phyloP scores from a whole-genome alignment of 1,284 basidiomycete genomes.

The Cryptococcus sp. region DNA sequence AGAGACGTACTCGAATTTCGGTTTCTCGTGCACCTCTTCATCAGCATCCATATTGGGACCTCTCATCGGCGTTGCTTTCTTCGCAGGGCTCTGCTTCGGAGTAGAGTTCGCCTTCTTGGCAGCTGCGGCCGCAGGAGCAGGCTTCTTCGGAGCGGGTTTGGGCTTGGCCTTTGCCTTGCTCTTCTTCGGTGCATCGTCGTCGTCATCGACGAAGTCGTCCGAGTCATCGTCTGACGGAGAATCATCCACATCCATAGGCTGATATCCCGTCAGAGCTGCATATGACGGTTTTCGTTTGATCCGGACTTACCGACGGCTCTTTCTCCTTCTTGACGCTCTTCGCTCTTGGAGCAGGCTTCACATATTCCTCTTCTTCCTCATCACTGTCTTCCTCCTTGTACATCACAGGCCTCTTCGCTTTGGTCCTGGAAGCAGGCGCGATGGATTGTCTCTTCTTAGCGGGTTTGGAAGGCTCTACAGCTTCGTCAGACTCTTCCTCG shows the following conservation, averaged over 20 bases:
- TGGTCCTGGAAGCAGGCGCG: slow-evolving; percentile 14
- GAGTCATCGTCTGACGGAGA: slow-evolving; percentile 19
- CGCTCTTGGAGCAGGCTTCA: slow-evolving; percentile 20
- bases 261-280: not conserved
- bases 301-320: slow-evolving; percentile 15
- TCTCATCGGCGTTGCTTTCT: slow-evolving; percentile 21
- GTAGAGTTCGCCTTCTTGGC: slow-evolving; percentile 30
- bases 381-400: slow-evolving; percentile 35
- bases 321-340: slow-evolving; percentile 20
- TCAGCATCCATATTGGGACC: slow-evolving; percentile 21
- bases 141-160: slow-evolving; percentile 19
- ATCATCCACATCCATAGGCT: slow-evolving; percentile 33
- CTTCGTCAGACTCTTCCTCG: slow-evolving; percentile 21
- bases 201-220: slow-evolving; percentile 28
- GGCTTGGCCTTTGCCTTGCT: slow-evolving; percentile 26
- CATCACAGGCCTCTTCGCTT: slow-evolving; percentile 30
- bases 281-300: not conserved
- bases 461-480: slow-evolving; percentile 41
- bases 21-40: slow-evolving; percentile 31
- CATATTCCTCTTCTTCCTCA: slow-evolving; percentile 33
- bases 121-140: slow-evolving; percentile 20
- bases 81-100: slow-evolving; percentile 22
- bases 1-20: slow-evolving; percentile 48
- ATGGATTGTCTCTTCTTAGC: slow-evolving; percentile 44
- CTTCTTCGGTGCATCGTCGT: slow-evolving; percentile 27